Conservation (phyloP, 2,329 filamentous ascomycete species). For the Raffaelea albimanens region DNA sequence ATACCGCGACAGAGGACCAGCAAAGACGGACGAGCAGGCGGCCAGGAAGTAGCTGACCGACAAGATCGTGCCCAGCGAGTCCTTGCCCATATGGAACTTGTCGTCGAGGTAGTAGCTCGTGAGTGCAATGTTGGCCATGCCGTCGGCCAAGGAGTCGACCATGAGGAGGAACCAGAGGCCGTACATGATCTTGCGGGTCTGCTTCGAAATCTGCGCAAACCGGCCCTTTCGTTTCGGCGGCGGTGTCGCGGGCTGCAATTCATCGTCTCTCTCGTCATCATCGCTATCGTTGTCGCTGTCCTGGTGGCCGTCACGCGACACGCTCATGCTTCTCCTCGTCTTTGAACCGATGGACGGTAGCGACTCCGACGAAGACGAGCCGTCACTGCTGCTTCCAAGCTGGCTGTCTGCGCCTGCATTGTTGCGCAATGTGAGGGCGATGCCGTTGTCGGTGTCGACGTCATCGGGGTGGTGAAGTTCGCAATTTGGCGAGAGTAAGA, state of each 20-base stretch:
- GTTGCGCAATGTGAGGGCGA: not conserved
- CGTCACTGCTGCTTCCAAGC: not conserved
- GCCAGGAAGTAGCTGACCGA: constrained; percentile 45
- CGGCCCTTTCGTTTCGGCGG: constrained; percentile 17
- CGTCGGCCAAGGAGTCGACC: constrained; percentile 56
- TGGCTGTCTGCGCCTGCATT: not conserved
- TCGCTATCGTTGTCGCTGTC: constrained; percentile 12
- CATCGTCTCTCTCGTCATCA: constrained; percentile 8
- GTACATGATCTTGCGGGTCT: constrained; percentile 50
- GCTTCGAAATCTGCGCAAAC: constrained; percentile 45
- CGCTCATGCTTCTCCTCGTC: not conserved
- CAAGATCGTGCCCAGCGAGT: constrained; percentile 49
- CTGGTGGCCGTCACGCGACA: constrained; percentile 12
- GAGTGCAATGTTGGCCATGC: constrained; percentile 50
- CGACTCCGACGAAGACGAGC: not conserved
- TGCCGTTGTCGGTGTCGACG: constrained; percentile 9
- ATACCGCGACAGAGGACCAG: constrained; percentile 45
- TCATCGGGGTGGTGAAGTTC: constrained; percentile 28
- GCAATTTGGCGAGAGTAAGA: constrained; percentile 38
- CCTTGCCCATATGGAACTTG: constrained; percentile 46
- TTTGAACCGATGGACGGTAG: not conserved
- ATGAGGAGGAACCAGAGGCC: constrained; percentile 56
- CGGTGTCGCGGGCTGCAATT: constrained; percentile 2
- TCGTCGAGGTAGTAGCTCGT: constrained; percentile 50
- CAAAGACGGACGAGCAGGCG: constrained; percentile 44